Evolutionary conservation across 257 asterid species (phyloP).

Genomic region (Penstemon davidsonii): DNA sequence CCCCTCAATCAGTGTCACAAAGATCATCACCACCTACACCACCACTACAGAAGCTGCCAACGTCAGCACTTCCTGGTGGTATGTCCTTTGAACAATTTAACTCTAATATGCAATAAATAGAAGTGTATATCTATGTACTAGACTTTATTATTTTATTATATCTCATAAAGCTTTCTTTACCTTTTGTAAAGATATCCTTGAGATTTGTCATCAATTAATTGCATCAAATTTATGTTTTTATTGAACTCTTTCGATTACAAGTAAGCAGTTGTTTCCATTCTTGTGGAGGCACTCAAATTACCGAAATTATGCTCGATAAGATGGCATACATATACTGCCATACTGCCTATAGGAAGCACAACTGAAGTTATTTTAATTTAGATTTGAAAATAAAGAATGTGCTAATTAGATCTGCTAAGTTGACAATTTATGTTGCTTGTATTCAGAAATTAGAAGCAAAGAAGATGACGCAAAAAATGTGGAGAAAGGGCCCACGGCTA

Average conservation of each 20-base stretch:
- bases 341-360: not conserved
- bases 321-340: not conserved
- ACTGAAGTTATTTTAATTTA: not conserved
- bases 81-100: constrained; percentile 19
- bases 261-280: not conserved
- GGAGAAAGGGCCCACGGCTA: constrained; percentile 39
- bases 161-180: constrained; percentile 4
- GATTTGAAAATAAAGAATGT: not conserved
- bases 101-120: constrained; percentile 7
- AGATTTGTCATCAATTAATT: not conserved
- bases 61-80: constrained; percentile 48
- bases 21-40: constrained; percentile 43
- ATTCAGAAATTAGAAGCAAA: constrained; percentile 43
- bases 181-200: not conserved
- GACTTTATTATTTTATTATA: constrained; percentile 12
- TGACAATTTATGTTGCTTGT: constrained; percentile 18
- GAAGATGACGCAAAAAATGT: constrained; percentile 38
- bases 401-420: not conserved
- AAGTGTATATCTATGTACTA: not conserved
- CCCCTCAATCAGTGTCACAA: constrained; percentile 36
- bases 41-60: constrained; percentile 39
- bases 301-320: constrained; percentile 1
- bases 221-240: constrained; percentile 4
- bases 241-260: not conserved
- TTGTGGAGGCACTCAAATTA: not conserved